Base-by-base conservation (phyloP, 495 filamentous ascomycete species). In the Penicillium flavigenum region DNA sequence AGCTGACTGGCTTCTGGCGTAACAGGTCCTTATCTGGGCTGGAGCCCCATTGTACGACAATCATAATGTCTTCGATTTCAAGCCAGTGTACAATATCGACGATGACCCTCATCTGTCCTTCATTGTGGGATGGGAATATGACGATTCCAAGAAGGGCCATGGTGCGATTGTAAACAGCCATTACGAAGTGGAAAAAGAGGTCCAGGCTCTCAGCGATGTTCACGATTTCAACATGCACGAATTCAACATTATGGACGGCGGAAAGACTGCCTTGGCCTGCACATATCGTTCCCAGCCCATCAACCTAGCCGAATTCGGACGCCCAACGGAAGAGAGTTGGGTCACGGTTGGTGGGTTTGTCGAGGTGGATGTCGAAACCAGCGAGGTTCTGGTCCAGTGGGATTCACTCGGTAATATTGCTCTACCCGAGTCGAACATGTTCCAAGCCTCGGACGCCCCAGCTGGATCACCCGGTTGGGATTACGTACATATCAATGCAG, bases 181-280 rank as follows among this genome's bases (percentile, higher is more conserved):
- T 36, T 76, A 74, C 31, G 59, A 71, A 20, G 53, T 75, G 39
- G 62, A 76, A 46, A 60, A 71, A 12, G 62, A 73, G 26, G 75
- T 76, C n/a, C 57, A 61, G 10, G 68, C 74, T 3, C 63, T 73
- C n/a, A 70, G 71, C 46, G 68, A 77, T 43, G 50, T 79, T 1
- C 57, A 63, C 27, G 67, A 71, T 27, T 76, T 78, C 57, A 79
- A 77, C 57, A 78, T 79, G 63, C 80, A 82, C 64, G 80, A 83
- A 47, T 80, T 79, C 57, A 77, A 75, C 38, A 64, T 77, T 51
- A 51, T 76, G 52, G 61, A 66, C 19, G 73, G 72, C n/a, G 73
- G 73, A 32, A 72, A 73, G 51, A 65, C 69, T 1, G 73, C 68
- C 1, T 52, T 83, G 41, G 76, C 81, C 20, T 78, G 76, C 51